phyloP scores from a whole-genome alignment of 495 filamentous ascomycete genomes.

The Penicillium mononematosum region DNA sequence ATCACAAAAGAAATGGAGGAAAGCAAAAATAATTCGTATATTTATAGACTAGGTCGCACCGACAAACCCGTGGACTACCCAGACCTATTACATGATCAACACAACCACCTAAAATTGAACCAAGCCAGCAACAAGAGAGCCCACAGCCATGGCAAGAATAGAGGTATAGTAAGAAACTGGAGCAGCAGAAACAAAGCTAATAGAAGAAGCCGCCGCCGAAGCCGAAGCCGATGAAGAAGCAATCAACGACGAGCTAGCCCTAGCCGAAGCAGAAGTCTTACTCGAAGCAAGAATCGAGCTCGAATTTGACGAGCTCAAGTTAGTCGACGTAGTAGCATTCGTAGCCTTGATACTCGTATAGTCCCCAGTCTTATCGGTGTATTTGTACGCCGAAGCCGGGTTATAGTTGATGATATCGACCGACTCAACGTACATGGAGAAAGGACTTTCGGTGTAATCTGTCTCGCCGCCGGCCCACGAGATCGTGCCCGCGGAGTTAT shows the following conservation, averaged over 20 bases:
- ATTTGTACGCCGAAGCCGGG: constrained; percentile 60
- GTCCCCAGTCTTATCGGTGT: constrained; percentile 62
- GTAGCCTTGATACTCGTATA: constrained; percentile 68
- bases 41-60: neutral
- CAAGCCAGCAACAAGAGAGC: constrained; percentile 1
- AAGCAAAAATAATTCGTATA: neutral
- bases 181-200: constrained; percentile 1
- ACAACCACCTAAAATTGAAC: neutral
- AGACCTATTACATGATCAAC: neutral
- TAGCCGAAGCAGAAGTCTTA: constrained; percentile 3
- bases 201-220: constrained; percentile 4
- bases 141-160: neutral
- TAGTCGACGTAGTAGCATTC: constrained; percentile 22
- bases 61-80: neutral
- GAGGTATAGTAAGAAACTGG: constrained; percentile 6
- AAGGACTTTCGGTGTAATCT: constrained; percentile 71
- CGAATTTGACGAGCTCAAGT: constrained; percentile 17
- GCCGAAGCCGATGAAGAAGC: constrained; percentile 2
- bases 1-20: neutral
- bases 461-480: constrained; percentile 81
- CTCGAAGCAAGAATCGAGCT: constrained; percentile 1
- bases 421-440: constrained; percentile 71
- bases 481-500: constrained; percentile 58
- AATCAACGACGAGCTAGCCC: neutral
- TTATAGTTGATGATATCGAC: constrained; percentile 43